Evolutionary conservation across 2,329 filamentous ascomycete genomes (phyloP), one percentile per base, ranked within the genome.

Genomic region (Ustilaginoidea virens): DNA sequence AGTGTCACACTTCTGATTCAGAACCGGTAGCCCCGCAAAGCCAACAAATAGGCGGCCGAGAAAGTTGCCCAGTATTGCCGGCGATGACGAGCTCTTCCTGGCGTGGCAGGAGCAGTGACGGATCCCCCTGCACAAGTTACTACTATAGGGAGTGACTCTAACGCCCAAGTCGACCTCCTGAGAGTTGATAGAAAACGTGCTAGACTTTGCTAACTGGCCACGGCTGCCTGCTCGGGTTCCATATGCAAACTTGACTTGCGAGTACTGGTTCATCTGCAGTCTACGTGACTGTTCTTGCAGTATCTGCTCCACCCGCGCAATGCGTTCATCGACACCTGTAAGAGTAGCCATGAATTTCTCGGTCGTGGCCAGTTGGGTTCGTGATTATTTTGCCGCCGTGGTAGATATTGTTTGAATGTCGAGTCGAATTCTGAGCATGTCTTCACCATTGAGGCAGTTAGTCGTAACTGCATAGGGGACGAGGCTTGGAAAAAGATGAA

Each of bases 31-130:
- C 7, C 46, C 47, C 5, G 45, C 28, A 32, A 47, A 46, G 5
- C 41, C 40, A 11, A 45, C 23, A 31, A 48, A 47, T 6, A 48
- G 32, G 17, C 40, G 38, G 7, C 45, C 42, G 19, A 47, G 26
- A n/a, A 47, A 23, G 21, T 37, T 37, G 21, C 42, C 34, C 25
- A 40, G 29, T 22, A 38, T 30, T 6, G 29, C 34, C 13, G 44
- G 41, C 3, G 39, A 36, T 7, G 39, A 33, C 6, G 38, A 32
- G 28, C 38, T 41, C 24, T 31, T 34, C 8, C 32, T 26, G 5
- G 30, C 19, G 29, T 30, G 28, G 23, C 28, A 30, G 15, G 21
- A 21, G n/a, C 27, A 29, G 5, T 13, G 19, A 17, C 27, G 23
- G 17, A 3, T 16, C 12, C 22, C 9, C 19, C 17, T 24, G 16